Percentiles rank a stretch among this genome's conserved stretches.
These are phyloP conservation scores for Apiotrichum brassicae DNA, from an alignment of 1,284 basidiomycete genomes.

Conservation along the genomic window DNA sequence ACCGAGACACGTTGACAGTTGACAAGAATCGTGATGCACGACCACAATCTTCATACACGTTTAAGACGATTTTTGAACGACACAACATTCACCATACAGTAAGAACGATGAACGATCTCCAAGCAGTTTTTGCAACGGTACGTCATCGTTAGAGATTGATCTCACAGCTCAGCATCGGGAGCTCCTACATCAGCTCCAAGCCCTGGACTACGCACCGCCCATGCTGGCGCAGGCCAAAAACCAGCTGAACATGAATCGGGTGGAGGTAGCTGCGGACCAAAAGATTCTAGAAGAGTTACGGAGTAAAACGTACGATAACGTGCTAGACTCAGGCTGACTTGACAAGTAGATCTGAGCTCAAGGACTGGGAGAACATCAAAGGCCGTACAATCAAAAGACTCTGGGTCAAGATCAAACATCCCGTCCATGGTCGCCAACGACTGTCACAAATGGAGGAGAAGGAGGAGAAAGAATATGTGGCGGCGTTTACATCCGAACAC, in stretches of 20 bases:
- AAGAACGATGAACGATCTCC: no score
- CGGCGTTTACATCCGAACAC: constrained; percentile 19
- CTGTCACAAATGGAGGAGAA: constrained; percentile 18
- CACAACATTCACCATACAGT: no score
- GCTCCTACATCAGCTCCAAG: constrained; percentile 18
- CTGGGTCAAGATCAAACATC: constrained; percentile 22
- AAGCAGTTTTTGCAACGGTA: no score
- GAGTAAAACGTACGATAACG: constrained; percentile 10
- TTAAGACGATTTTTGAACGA: no score
- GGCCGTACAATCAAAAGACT: constrained; percentile 19
- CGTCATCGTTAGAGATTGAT: background rate
- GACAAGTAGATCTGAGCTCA: constrained; percentile 15
- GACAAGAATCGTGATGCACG: no score
- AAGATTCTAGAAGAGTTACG: constrained; percentile 11
- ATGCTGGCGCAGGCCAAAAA: constrained; percentile 13
- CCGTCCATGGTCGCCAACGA: constrained; percentile 3
- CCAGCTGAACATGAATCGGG: constrained; percentile 10
- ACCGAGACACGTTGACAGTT: no score
- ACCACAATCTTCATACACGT: no score
- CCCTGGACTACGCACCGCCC: constrained; percentile 20
- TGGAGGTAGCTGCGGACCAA: constrained; percentile 11
- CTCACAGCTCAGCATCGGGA: constrained; percentile 16
- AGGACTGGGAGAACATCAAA: constrained; percentile 21
- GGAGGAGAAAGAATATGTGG: constrained; percentile 25
- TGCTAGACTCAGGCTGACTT: background rate